Evolutionary conservation across 2,329 filamentous ascomycete species (phyloP).

Genomic region (Fusarium foetens): DNA sequence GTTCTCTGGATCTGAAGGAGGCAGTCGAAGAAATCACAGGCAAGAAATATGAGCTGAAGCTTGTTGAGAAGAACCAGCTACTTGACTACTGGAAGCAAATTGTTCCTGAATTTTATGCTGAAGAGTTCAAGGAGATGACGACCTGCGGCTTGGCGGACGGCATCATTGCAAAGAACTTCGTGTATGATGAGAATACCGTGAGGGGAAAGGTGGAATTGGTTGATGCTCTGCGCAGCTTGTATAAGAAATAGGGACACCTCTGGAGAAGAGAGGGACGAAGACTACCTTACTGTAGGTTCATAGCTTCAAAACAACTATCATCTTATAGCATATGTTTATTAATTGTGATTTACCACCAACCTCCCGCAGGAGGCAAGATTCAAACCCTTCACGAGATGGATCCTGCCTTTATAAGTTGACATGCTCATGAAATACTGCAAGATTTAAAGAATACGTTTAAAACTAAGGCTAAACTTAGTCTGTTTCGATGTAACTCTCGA

Average conservation of each 20-base stretch:
- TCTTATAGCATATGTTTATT: neutral
- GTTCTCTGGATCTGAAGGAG: slow-evolving; percentile 43
- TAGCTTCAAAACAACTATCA: neutral
- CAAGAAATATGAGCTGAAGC: slow-evolving; percentile 38
- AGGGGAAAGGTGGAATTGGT: slow-evolving; percentile 42
- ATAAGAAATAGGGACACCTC: neutral
- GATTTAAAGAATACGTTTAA: neutral
- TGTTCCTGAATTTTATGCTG: slow-evolving; percentile 36
- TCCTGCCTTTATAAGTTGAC: neutral
- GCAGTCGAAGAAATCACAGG: slow-evolving; percentile 44
- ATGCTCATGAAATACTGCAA: neutral
- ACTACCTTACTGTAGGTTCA: too few species aligned
- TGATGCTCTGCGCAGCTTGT: slow-evolving; percentile 34
- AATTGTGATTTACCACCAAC: too few species aligned
- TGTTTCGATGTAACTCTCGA: neutral
- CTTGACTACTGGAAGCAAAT: slow-evolving; percentile 38
- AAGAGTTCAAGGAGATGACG: slow-evolving; percentile 47
- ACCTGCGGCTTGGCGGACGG: slow-evolving; percentile 41
- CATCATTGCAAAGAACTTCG: slow-evolving; percentile 38
- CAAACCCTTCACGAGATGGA: neutral
- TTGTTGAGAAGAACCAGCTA: slow-evolving; percentile 40
- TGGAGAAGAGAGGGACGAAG: neutral
- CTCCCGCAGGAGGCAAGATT: too few species aligned
- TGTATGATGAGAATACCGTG: slow-evolving; percentile 39
- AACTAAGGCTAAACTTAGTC: neutral